Base-by-base conservation (phyloP, 192 early-diverging fungal species). In the Jimgerdemannia flammicorona region DNA sequence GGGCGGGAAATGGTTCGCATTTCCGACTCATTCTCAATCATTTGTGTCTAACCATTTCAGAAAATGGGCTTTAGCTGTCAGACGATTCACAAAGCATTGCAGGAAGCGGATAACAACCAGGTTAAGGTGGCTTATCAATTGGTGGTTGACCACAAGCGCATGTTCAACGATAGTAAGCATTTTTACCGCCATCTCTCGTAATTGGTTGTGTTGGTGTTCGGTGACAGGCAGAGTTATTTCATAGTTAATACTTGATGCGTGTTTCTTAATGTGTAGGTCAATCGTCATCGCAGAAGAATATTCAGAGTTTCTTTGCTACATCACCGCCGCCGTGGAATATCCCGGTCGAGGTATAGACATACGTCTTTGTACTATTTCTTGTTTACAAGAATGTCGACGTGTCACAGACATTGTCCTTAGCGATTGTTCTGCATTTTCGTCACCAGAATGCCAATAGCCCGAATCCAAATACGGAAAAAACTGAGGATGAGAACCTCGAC, bases 71-170 rank as follows among this genome's bases (percentile, higher is more conserved):
- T 88, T 77, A 78, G 83, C 20, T 79, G 54, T 43, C 83, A 90
- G 49, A 90, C 90, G 17, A 91, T 99, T 49, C 77, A 91, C 40
- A 78, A 85, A 65, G 95, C 95, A 72, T 80, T 99, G 72, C 84
- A 91, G 20, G 93, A 96, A 79, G 79, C 84, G 6, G 94, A 92
- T 70, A 97, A 96, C 79, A 98, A 97, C 80, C 96, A 95, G 40
- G 91, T 97, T 71, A 97, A 97, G 76, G 98, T 99, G 4, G 95
- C 98, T 4, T 99, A 98, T 80, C 96, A 97, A 78, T 85, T 99
- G 72, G 92, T 96, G n/a, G 87, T 96, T 3, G 98, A 98, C 81
- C 91, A 90, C 74, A 86, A 92, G 64, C 81, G 88, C 73, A 89
- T 93, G 87, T 78, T 91, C 44, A 79, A 83, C 59, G 87, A 81